A percentile compares a stretch with the other conserved stretches of the same genome.
Conservation (phyloP, 345 rosid species). For the Kernera saxatilis region DNA sequence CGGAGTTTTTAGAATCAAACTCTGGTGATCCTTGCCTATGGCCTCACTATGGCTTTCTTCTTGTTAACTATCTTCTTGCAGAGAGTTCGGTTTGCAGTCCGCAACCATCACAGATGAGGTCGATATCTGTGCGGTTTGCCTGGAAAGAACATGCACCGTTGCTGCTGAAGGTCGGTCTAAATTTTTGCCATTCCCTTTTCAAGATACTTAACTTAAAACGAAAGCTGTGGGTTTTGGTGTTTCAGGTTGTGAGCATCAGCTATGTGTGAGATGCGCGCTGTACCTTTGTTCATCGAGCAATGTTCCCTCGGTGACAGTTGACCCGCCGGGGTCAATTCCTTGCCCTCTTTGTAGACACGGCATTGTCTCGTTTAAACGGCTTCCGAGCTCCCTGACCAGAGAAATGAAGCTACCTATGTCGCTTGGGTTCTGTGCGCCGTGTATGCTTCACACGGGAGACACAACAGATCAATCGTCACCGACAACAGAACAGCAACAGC, state of each 20-base stretch:
- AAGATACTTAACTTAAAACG: neutral
- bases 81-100: slow-evolving; percentile 80
- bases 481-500: slow-evolving; percentile 41
- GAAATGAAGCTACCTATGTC: slow-evolving; percentile 62
- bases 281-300: slow-evolving; percentile 89
- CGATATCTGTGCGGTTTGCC: slow-evolving; percentile 92
- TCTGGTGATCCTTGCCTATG: neutral
- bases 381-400: slow-evolving; percentile 59
- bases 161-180: slow-evolving; percentile 79
- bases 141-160: slow-evolving; percentile 80
- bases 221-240: neutral
- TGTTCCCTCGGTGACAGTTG: slow-evolving; percentile 52
- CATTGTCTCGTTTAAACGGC: slow-evolving; percentile 60
- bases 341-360: slow-evolving; percentile 97
- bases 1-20: neutral
- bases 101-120: slow-evolving; percentile 57
- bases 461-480: slow-evolving; percentile 55
- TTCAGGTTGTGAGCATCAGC: slow-evolving; percentile 91
- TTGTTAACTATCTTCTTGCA: slow-evolving; percentile 25
- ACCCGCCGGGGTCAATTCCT: slow-evolving; percentile 84
- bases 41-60: neutral
- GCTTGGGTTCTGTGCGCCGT: slow-evolving; percentile 86
- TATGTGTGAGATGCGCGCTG: slow-evolving; percentile 89
- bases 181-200: neutral
- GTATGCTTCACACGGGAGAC: slow-evolving; percentile 79